phyloP scores from a whole-genome alignment of 2,329 filamentous ascomycete species.

The Arthrobotrys pseudoclavata region DNA sequence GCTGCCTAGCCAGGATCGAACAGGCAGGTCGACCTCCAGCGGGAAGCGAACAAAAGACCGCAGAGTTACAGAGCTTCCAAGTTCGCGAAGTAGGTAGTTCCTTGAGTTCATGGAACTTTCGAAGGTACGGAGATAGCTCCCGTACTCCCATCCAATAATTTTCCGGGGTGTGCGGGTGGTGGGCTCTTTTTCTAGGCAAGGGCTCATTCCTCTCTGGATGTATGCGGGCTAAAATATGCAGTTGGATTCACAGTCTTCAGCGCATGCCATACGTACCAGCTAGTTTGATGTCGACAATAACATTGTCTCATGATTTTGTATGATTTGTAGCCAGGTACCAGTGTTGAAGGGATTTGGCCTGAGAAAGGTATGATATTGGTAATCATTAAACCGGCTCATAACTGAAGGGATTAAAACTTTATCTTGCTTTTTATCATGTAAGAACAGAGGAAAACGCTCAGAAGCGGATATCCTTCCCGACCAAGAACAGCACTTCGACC shows the following conservation, averaged over 20 bases:
- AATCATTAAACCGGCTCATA: slow-evolving; percentile 1
- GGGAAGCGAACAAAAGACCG: not conserved
- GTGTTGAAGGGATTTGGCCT: slow-evolving; percentile 4
- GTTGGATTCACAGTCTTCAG: slow-evolving; percentile 43
- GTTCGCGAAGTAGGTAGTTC: slow-evolving; percentile 11
- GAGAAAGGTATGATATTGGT: slow-evolving; percentile 31
- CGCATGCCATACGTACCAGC: slow-evolving; percentile 15
- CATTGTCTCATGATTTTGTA: slow-evolving; percentile 24
- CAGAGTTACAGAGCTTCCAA: slow-evolving; percentile 12
- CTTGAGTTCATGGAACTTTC: slow-evolving; percentile 3
- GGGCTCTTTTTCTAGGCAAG: slow-evolving; percentile 3
- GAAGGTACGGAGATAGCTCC: slow-evolving; percentile 3
- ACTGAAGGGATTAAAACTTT: not conserved
- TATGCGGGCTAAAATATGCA: slow-evolving; percentile 48
- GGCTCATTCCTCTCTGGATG: slow-evolving; percentile 23
- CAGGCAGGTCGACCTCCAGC: slow-evolving; percentile 27
- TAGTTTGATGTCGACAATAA: slow-evolving; percentile 26
- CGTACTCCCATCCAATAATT: slow-evolving; percentile 8
- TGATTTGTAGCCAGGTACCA: not conserved
- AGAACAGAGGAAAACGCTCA: slow-evolving; percentile 8
- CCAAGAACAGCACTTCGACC: slow-evolving; percentile 5
- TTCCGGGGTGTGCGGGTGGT: not conserved
- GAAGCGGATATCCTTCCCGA: slow-evolving; percentile 50
- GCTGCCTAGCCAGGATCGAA: slow-evolving; percentile 17
- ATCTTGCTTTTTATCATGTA: slow-evolving; percentile 17